Base-by-base conservation (phyloP, 768 basidiomycete genomes). In the Trametes cingulata region DNA sequence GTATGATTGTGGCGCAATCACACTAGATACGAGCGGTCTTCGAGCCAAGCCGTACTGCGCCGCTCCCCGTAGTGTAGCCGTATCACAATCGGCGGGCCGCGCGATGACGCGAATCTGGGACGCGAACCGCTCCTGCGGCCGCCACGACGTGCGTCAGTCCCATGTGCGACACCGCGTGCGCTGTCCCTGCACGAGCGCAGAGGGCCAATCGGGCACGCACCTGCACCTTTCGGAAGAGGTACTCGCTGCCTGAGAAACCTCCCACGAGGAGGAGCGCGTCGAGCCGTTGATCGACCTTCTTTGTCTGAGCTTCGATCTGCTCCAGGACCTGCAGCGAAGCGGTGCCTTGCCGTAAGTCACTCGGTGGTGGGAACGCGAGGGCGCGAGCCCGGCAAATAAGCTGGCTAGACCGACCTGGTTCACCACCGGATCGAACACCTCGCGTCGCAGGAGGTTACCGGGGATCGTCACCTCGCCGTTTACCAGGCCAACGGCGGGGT, bases 361-460 rank as follows among this genome's bases (percentile, higher is more conserved):
- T n/a, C 52, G 27, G 27, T 19, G 25, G 41, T 49, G 49, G 48
- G 55, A 62, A 53, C 39, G 48, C 33, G 29, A 25, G 37, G 52
- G 48, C 40, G 56, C 22, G 37, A 39, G 50, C 27, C 49, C 43
- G 51, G 60, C 33, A 67, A 61, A 52, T 62, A 60, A 50, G 42
- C 39, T 50, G 48, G 47, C 60, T 10, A 41, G 62, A 65, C 79
- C 22, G 56, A 90, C 91, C 78, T 92, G 82, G 62, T 83, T 82
- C 36, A 95, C 85, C 37, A 95, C 87, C 25, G 93, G 93, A 73
- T 93, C 92, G 66, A 95, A 95, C 9, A 95, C 93, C 71, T 92
- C 88, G 63, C 83, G 77, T 29, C 93, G 85, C 52, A 95, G 78
- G 20, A 93, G 74, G 63, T 82, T 86, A 17, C 93, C 93, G 2